Evolutionary conservation across 2,329 filamentous ascomycete species (phyloP).

Genomic region (Talaromyces sp.): DNA sequence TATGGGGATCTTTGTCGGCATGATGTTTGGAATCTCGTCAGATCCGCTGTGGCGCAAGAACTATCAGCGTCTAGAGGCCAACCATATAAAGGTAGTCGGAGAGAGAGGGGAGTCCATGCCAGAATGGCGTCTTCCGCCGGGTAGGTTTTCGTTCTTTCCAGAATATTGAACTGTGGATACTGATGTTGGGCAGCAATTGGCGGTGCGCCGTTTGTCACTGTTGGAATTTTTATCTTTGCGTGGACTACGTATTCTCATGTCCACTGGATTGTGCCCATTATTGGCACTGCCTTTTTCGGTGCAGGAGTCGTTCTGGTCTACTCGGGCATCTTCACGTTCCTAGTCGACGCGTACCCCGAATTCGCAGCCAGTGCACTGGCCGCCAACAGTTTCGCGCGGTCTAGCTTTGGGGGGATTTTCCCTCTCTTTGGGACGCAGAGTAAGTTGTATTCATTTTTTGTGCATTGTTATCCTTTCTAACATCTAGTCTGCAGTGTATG

Average conservation of each 20-base stretch:
- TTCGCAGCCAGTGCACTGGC: constrained; percentile 62
- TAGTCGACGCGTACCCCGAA: constrained; percentile 58
- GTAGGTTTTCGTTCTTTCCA: constrained; percentile 30
- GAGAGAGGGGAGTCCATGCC: constrained; percentile 61
- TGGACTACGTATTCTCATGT: constrained; percentile 73
- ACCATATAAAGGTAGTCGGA: constrained; percentile 30
- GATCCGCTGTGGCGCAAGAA: constrained; percentile 45
- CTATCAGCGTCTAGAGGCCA: constrained; percentile 37
- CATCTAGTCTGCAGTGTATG: constrained; percentile 35
- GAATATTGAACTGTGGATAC: background rate
- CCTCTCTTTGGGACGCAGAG: constrained; percentile 66
- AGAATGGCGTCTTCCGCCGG: constrained; percentile 77
- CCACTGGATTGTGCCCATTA: constrained; percentile 72
- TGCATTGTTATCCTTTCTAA: background rate
- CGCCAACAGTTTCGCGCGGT: constrained; percentile 76
- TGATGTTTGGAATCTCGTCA: constrained; percentile 41
- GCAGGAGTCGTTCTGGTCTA: constrained; percentile 71
- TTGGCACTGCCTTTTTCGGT: constrained; percentile 68
- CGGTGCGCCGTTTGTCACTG: constrained; percentile 72
- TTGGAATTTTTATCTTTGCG: constrained; percentile 82
- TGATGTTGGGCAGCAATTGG: constrained; percentile 48
- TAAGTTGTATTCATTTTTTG: constrained; percentile 5
- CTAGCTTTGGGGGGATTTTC: constrained; percentile 73
- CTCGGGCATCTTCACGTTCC: constrained; percentile 81
- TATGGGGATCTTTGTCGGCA: constrained; percentile 50